phyloP scores from a whole-genome alignment of 225 moss, liverwort and hornwort species.

The Marchantia polymorpha region DNA sequence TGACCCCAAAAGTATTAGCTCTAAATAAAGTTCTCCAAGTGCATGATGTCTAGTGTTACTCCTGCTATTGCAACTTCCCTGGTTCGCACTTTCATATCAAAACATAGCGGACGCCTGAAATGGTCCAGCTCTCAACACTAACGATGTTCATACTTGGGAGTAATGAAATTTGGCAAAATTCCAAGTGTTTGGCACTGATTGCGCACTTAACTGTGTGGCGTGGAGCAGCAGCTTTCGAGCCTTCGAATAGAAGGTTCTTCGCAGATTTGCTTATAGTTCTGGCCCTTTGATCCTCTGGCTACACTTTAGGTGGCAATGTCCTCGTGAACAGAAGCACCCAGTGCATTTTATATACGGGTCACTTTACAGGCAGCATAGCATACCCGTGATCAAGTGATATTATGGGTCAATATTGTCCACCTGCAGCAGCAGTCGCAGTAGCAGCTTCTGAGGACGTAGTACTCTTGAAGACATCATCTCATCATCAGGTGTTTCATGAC shows the following conservation, averaged over 20 bases:
- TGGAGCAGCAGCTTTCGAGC: not conserved
- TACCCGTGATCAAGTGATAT: not conserved
- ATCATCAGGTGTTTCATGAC: not conserved
- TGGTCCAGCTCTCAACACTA: not conserved
- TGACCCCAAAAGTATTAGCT: not conserved
- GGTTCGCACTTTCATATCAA: not conserved
- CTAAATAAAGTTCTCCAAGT: not conserved
- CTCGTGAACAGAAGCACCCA: not conserved
- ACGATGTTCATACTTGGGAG: not conserved
- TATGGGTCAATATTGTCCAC: not conserved
- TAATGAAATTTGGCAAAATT: not conserved
- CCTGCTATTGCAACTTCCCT: not conserved
- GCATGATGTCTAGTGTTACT: no score
- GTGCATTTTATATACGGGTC: not conserved
- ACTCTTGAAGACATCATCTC: not conserved
- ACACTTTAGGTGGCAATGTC: not conserved
- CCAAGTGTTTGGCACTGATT: not conserved
- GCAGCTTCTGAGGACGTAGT: no score
- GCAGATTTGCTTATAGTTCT: not conserved
- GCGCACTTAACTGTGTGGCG: not conserved
- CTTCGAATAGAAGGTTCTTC: not conserved
- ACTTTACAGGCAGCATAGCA: not conserved
- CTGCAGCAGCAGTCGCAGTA: not conserved
- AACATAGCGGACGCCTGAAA: not conserved
- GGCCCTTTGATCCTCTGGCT: not conserved